Conservation (phyloP, 805 yeast genomes). For the Kuraishia hungarica region DNA sequence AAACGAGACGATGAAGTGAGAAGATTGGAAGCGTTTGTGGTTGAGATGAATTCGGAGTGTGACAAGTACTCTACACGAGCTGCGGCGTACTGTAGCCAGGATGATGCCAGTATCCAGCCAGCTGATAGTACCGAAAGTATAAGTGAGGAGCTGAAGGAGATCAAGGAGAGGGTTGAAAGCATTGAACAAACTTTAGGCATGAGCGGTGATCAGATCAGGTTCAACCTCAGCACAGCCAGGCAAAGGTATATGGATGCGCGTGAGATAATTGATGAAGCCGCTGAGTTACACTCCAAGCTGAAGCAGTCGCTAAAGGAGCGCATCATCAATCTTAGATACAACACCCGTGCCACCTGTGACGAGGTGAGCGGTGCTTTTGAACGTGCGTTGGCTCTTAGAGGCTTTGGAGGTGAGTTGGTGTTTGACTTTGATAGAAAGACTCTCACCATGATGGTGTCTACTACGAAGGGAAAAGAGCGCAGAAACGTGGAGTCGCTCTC, state of each 20-base stretch:
- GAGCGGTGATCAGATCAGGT: constrained; percentile 45
- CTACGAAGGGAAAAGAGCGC: constrained; percentile 46
- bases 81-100: constrained; percentile 34
- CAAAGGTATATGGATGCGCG: constrained; percentile 33
- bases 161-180: constrained; percentile 36
- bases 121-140: constrained; percentile 38
- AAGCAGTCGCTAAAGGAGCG: constrained; percentile 32
- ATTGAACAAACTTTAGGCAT: constrained; percentile 49
- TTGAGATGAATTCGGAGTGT: constrained; percentile 19
- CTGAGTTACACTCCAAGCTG: constrained; percentile 18
- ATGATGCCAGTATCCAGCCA: constrained; percentile 28
- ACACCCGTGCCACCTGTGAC: constrained; percentile 31
- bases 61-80: constrained; percentile 21
- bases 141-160: constrained; percentile 34
- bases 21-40: constrained; percentile 18
- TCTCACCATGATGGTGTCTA: constrained; percentile 53
- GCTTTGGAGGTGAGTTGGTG: constrained; percentile 63
- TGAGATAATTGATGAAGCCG: constrained; percentile 26
- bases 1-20: constrained; percentile 14
- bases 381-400: constrained; percentile 52
- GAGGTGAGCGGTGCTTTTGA: constrained; percentile 51
- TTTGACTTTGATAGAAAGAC: constrained; percentile 47
- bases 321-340: constrained; percentile 29
- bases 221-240: constrained; percentile 35
- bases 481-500: constrained; percentile 78